Evolutionary conservation across 139 green algal genomes (phyloP), one percentile per base, ranked within the genome.

Genomic region (Chlorella sp.): DNA sequence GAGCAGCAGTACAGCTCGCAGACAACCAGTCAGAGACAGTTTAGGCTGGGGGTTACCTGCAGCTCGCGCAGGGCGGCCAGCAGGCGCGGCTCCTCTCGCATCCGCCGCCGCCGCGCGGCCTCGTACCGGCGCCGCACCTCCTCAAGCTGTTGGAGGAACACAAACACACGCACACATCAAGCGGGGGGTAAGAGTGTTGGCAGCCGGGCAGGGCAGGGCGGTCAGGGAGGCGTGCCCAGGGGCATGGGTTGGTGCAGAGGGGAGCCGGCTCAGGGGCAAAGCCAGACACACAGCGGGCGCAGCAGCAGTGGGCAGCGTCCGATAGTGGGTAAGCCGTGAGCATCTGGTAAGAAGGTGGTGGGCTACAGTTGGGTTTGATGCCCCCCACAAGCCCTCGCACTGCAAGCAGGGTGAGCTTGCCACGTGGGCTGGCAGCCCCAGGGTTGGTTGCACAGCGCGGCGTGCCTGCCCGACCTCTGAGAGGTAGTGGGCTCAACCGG

Each of bases 61-160:
- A 90, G 64, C 30, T 87, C n/a, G 39, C 79, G 28, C 79, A 90
- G 78, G 32, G 61, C 36, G 0, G 32, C 64, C 79, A 87, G 79
- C 87, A 90, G 87, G 32, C n/a, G 71, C 26, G 87, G 79, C 87
- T 90, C 87, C 87, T 87, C 36, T 28, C 40, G 77, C 61, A 64
- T 36, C 24, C 87, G 61, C 68, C 69, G 88, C 53, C 81, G 81
- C n/a, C 36, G 53, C 32, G 88, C 88, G 3, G 83, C 24, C 18
- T 85, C 79, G 81, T 91, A 86, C 34, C 81, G 82, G 48, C 76
- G 57, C 53, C 86, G 76, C 76, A 90, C 78, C 60, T 83, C 60
- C 30, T 85, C 76, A 57, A 90, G 36, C 86, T 90, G 86, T 57
- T 36, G 5, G 3, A 11, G 73, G n/a, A 28, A 14, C 14, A 42